A percentile compares a stretch with the other conserved stretches of the same genome.
These are phyloP conservation scores for Colletotrichum orchidophilum DNA, from an alignment of 2,329 filamentous ascomycete species.

Conservation along the genomic window DNA sequence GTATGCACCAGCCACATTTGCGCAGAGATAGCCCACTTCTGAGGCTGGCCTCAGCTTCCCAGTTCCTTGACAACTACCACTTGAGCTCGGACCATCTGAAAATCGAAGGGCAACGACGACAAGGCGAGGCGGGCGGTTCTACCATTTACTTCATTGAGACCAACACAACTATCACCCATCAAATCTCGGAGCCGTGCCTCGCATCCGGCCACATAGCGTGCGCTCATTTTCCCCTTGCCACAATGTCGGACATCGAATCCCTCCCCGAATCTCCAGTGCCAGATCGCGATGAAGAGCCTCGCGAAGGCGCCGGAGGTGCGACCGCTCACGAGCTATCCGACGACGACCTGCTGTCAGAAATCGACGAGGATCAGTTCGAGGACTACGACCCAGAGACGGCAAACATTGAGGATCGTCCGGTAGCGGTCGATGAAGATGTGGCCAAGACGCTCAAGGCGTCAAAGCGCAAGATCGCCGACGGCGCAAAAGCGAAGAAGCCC, in stretches of 20 bases:
- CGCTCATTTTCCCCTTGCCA: slow-evolving; percentile 18
- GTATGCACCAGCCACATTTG: not conserved
- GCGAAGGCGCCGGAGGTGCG: slow-evolving; percentile 49
- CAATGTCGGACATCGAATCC: slow-evolving; percentile 60
- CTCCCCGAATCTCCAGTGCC: slow-evolving; percentile 46
- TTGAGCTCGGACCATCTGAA: slow-evolving; percentile 31
- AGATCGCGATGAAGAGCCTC: slow-evolving; percentile 47
- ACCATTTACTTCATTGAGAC: not conserved
- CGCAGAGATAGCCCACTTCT: not conserved
- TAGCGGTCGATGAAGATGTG: slow-evolving; percentile 74
- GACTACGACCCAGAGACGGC: slow-evolving; percentile 74
- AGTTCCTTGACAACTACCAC: not conserved
- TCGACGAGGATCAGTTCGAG: slow-evolving; percentile 75
- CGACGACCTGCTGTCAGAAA: slow-evolving; percentile 70
- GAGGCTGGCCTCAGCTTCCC: slow-evolving; percentile 7
- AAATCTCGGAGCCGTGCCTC: not conserved
- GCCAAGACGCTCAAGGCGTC: slow-evolving; percentile 70
- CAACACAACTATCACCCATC: not conserved
- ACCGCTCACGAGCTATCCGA: slow-evolving; percentile 58
- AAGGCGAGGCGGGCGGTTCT: not conserved
- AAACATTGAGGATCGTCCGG: slow-evolving; percentile 69
- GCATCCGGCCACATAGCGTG: not conserved
- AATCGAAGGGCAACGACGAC: slow-evolving; percentile 18
- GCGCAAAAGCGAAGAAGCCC: slow-evolving; percentile 75
- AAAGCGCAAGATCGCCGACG: slow-evolving; percentile 73